Evolutionary conservation across 345 rosid genomes (phyloP).

Genomic region (Syzygium grande): DNA sequence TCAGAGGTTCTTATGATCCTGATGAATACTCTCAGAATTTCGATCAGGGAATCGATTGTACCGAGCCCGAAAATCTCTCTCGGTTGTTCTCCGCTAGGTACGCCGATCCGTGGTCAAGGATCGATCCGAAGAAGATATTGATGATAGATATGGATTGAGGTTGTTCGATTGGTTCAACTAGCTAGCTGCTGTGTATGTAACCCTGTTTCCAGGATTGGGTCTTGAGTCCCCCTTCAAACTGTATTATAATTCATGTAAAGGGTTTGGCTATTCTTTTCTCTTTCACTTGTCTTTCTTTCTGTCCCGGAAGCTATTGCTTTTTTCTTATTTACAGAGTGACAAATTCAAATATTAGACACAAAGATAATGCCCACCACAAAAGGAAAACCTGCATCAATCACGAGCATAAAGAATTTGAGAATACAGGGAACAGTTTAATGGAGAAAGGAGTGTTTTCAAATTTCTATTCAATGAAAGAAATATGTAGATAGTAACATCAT

Average conservation of each 20-base stretch:
- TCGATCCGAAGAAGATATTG: slow-evolving; percentile 1
- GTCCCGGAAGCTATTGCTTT: neutral
- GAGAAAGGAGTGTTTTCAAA: neutral
- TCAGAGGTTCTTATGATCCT: slow-evolving; percentile 24
- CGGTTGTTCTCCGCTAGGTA: slow-evolving; percentile 39
- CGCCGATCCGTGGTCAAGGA: slow-evolving; percentile 26
- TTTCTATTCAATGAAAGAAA: neutral
- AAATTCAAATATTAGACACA: neutral
- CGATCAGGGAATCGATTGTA: slow-evolving; percentile 20
- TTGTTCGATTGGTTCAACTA: neutral
- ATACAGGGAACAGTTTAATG: neutral
- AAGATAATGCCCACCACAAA: neutral
- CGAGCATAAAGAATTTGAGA: neutral
- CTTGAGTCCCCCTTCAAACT: neutral
- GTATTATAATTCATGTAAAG: neutral
- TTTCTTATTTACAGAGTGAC: neutral
- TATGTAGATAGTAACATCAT: neutral
- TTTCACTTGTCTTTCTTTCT: neutral
- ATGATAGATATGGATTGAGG: neutral
- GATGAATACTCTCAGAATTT: slow-evolving; percentile 27
- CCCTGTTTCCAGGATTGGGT: neutral
- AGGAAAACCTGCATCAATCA: neutral
- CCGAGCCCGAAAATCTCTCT: slow-evolving; percentile 21
- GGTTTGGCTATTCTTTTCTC: neutral
- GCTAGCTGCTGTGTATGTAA: neutral